These are phyloP conservation scores for Colletotrichum sp. DNA, from an alignment of 2,329 filamentous ascomycete genomes.

Conservation along the genomic window DNA sequence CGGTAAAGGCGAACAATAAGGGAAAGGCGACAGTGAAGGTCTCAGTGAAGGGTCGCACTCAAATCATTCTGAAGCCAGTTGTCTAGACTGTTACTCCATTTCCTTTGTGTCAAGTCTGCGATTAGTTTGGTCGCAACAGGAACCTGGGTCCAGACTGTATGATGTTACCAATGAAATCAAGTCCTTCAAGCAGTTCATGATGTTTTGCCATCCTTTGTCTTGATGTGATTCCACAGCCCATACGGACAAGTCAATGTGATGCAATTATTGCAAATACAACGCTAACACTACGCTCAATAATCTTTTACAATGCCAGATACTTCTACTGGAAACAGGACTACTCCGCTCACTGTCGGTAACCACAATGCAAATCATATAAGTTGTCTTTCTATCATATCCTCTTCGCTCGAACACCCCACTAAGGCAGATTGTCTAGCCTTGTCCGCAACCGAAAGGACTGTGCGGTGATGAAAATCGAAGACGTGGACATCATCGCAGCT, in stretches of 20 bases:
- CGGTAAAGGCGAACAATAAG: background rate
- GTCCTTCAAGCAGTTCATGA: background rate
- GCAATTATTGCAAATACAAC: background rate
- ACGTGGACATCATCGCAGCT: background rate
- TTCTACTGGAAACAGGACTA: background rate
- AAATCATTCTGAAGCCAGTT: background rate
- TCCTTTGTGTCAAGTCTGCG: background rate
- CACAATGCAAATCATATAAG: background rate
- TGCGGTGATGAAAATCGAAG: background rate
- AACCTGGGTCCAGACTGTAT: background rate
- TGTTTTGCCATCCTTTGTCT: background rate
- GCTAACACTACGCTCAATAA: background rate
- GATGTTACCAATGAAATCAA: background rate
- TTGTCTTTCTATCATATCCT: background rate
- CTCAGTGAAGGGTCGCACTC: background rate
- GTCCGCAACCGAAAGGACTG: background rate
- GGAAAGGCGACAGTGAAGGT: background rate
- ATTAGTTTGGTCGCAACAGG: background rate
- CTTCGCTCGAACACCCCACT: background rate
- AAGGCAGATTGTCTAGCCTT: background rate
- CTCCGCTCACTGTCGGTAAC: background rate
- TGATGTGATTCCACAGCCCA: background rate
- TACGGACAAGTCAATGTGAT: background rate
- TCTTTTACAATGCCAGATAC: background rate
- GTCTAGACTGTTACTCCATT: background rate